Evolutionary conservation across 2,329 filamentous ascomycete species (phyloP).

Genomic region (Aschersonia sp.): DNA sequence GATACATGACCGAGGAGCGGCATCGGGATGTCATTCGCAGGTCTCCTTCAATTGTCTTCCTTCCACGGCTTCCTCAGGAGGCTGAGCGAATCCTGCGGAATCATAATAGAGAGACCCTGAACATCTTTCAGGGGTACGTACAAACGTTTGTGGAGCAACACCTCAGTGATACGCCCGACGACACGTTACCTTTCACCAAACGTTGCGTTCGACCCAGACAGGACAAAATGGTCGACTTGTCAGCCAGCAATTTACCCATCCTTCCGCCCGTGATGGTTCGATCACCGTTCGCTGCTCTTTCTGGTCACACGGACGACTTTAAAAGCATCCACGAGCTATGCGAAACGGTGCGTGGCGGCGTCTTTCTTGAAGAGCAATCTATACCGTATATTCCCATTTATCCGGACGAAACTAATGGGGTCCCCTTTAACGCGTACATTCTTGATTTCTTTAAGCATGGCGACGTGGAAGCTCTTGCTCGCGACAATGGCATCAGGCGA

Average conservation of each 20-base stretch:
- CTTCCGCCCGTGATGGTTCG: conserved; percentile 32
- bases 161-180: conserved; percentile 30
- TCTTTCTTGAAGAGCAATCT: conserved; percentile 62
- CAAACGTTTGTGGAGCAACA: conserved; percentile 54
- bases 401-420: conserved; percentile 32
- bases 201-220: conserved; percentile 23
- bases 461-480: conserved; percentile 41
- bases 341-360: conserved; percentile 44
- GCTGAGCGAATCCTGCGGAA: conserved; percentile 40
- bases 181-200: conserved; percentile 42
- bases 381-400: conserved; percentile 54
- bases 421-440: conserved; percentile 51
- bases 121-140: conserved; percentile 55
- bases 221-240: background rate
- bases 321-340: conserved; percentile 53
- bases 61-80: conserved; percentile 30
- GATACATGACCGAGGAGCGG: conserved; percentile 27
- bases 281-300: conserved; percentile 59
- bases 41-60: conserved; percentile 48
- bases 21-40: conserved; percentile 32
- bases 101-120: conserved; percentile 52
- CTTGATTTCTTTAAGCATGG: conserved; percentile 69
- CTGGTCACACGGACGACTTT: conserved; percentile 52
- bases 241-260: conserved; percentile 7
- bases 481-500: conserved; percentile 49